Conservation (phyloP, 768 basidiomycete genomes). For the Vararia minispora region DNA sequence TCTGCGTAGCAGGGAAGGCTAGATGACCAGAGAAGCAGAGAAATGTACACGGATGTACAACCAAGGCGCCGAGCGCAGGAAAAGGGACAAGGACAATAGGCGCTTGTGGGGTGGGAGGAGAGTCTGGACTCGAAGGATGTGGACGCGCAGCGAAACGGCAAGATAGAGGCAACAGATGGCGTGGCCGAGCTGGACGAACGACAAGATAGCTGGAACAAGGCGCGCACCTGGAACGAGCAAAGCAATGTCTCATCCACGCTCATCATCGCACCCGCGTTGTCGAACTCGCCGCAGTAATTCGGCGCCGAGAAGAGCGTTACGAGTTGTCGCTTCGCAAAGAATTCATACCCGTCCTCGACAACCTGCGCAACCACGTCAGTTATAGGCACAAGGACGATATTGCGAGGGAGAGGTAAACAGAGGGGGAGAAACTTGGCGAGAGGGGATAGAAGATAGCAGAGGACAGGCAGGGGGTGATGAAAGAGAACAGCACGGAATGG, state of each 20-base stretch:
- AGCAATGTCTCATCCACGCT: conserved; percentile 94
- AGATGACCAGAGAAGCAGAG: not conserved
- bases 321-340: conserved; percentile 94
- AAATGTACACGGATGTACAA: not conserved
- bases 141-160: too few relatives aligned
- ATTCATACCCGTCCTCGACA: conserved; percentile 98
- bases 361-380: conserved; percentile 39
- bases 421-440: not conserved
- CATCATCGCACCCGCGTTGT: conserved; percentile 99
- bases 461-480: not conserved
- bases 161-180: too few relatives aligned
- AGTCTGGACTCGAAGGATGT: too few relatives aligned
- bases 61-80: too few relatives aligned
- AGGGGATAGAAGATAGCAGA: not conserved
- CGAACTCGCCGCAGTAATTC: conserved; percentile 93
- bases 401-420: not conserved
- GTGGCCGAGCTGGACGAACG: not conserved
- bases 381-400: not conserved
- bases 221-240: conserved; percentile 96
- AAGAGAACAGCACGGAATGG: not conserved
- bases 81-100: too few relatives aligned
- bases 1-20: too few relatives aligned
- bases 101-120: too few relatives aligned
- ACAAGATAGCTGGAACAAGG: not conserved
- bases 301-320: conserved; percentile 97